Evolutionary conservation across 768 basidiomycete species (phyloP), one percentile per base, ranked within the genome.

Genomic region (Boletus huronensis): DNA sequence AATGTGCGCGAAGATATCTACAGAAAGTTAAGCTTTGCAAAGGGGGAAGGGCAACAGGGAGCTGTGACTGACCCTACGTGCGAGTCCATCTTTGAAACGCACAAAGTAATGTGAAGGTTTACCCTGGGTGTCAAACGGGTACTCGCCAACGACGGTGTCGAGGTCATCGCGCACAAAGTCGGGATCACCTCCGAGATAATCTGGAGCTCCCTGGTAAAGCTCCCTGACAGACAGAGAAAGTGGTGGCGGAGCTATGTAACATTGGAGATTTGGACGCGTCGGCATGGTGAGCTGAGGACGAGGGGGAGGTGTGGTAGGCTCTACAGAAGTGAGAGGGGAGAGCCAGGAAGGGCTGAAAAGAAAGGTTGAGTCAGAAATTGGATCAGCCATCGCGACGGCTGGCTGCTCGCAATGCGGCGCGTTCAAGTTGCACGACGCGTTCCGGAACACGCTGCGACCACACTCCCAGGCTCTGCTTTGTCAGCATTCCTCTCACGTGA

Each of bases 131-230:
- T 54, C 55, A 21, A 61, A 38, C 3, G 61, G 67, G 55, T 79
- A 77, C 64, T 88, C 83, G 7, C 86, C 86, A 54, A 88, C 77
- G 26, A 90, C 74, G 57, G 80, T 75, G 35, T 77, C 73, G 9
- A 75, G 62, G 42, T 68, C 66, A 40, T 64, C 36, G 35, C 58
- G 64, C 32, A 58, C 54, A 44, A 74, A 62, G 38, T 75, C 68
- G 2, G 70, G 53, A 36, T 74, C 68, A 6, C 62, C 69, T 28
- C 77, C 68, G 42, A 73, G 71, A 43, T 64, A 67, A 36, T 71
- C 69, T 13, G 69, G 64, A 4, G 66, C 51, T 13, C 66, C 58
- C 51, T 75, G 74, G 57, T 84, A 84, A 39, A 73, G 68, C 10
- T 59, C 56, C 58, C 75, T 82, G 55, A 71, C 58, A 10, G 71